A percentile compares a stretch with the other conserved stretches of the same genome.
These are phyloP conservation scores for Cytospora piceicola DNA, from an alignment of 2,329 filamentous ascomycete species.

Conservation along the genomic window DNA sequence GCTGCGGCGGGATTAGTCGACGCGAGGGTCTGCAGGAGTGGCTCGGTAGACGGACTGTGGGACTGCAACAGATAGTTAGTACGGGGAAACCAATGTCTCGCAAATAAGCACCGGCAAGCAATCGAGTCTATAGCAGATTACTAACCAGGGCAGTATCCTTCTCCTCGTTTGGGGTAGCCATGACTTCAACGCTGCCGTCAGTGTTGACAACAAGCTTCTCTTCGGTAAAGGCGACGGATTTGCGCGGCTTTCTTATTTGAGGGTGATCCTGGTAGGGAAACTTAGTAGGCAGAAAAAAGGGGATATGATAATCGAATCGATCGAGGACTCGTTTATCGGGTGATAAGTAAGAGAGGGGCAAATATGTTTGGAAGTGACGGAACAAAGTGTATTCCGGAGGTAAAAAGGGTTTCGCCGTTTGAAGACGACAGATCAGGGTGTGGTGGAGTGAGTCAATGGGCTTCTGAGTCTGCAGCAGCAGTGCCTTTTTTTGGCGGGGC, in stretches of 20 bases:
- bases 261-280: conserved; percentile 36
- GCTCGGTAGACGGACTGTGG: conserved; percentile 31
- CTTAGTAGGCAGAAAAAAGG: conserved; percentile 27
- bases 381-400: conserved; percentile 8
- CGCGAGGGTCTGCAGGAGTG: conserved; percentile 29
- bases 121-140: neutral
- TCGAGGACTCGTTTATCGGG: conserved; percentile 17
- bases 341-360: neutral
- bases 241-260: conserved; percentile 74
- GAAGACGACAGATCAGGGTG: conserved; percentile 27
- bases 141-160: conserved; percentile 72
- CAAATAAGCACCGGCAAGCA: neutral
- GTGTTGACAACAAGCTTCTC: conserved; percentile 85
- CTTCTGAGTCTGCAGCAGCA: conserved; percentile 24
- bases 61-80: conserved; percentile 17
- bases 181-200: conserved; percentile 82
- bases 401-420: conserved; percentile 7
- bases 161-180: conserved; percentile 70
- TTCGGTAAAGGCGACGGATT: conserved; percentile 92
- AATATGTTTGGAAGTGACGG: neutral
- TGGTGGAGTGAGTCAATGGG: conserved; percentile 26
- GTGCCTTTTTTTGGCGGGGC: conserved; percentile 29
- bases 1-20: conserved; percentile 31
- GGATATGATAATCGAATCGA: conserved; percentile 1
- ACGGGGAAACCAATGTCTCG: neutral